Evolutionary conservation across 768 basidiomycete genomes (phyloP), one percentile per base, ranked within the genome.

Genomic region (Auriscalpium microsporum): DNA sequence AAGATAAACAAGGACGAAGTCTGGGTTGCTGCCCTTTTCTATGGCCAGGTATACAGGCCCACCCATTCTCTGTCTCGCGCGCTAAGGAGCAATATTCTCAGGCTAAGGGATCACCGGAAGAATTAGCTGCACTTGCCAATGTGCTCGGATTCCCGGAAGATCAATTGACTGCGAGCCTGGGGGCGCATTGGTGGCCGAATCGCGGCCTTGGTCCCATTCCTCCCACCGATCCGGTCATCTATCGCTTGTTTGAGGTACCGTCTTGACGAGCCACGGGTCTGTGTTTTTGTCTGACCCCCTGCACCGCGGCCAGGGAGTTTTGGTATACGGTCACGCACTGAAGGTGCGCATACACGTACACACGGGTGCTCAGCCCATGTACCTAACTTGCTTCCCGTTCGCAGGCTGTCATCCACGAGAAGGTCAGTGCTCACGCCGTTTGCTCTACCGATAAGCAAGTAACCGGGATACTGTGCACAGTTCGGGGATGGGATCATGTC

Each of bases 401-500:
- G 2, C 38, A 82, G 81, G 82, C 87, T 44, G 66, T 90, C 64
- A 83, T 90, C 47, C 86, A 90, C 62, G 88, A 90, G 70, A 87
- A 87, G 77, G 81, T 82, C 34, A 53, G 36, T 57, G 48, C 21
- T 9, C 10, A 17, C 17, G 40, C 35, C 21, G 23, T 49, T 47
- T 23, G 14, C 38, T 35, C 21, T 16, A 10, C 16, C 6, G 42
- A 28, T 28, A 28, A 28, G 28, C 28, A 28, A 28, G 28, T 28
- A 28, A 28, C 4, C 28, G 28, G 4, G 28, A 28, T 28, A 17
- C 11, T n/a, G n/a, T n/a, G n/a, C n/a, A 21, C 50, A 87, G 86
- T 90, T 90, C 59, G 89, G 89, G 6, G 89, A 91, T 63, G 88
- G 89, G 5, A 90, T 91, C 57, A 90, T 90, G 87, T 87, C 85